Evolutionary conservation across 345 rosid genomes (phyloP).

Genomic region (Angophora floribunda): DNA sequence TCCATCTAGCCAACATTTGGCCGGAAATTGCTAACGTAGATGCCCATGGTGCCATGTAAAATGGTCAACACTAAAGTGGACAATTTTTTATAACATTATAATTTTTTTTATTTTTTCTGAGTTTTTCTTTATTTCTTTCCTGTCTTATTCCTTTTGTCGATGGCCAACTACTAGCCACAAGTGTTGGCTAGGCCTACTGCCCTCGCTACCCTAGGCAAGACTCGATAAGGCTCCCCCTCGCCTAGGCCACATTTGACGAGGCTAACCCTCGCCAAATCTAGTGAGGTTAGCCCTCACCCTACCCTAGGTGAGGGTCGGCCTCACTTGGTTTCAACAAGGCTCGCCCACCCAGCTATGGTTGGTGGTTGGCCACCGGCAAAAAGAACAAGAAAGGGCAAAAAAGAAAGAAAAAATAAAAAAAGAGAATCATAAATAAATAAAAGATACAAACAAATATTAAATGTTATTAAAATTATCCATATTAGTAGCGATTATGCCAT

Average conservation of each 20-base stretch:
- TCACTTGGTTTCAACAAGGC: too few relatives aligned
- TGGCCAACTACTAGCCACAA: rapidly evolving
- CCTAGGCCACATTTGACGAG: rapidly evolving
- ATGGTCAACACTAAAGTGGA: rapidly evolving
- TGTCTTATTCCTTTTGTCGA: not conserved
- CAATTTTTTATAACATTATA: rapidly evolving
- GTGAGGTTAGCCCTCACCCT: too few relatives aligned
- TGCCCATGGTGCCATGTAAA: rapidly evolving
- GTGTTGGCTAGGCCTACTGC: not conserved
- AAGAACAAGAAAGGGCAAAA: too few relatives aligned
- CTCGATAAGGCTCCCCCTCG: rapidly evolving
- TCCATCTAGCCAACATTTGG: rapidly evolving
- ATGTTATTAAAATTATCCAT: too few relatives aligned
- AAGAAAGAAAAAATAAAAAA: rapidly evolving
- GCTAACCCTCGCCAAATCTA: too few relatives aligned
- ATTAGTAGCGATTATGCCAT: rapidly evolving
- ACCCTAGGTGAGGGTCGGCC: too few relatives aligned
- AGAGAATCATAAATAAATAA: too few relatives aligned
- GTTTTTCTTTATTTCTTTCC: too few relatives aligned
- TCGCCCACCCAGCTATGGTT: too few relatives aligned
- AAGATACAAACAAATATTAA: too few relatives aligned
- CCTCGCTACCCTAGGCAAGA: rapidly evolving
- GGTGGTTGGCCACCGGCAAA: too few relatives aligned
- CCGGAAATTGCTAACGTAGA: rapidly evolving
- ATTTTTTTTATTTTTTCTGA: too few relatives aligned